These are phyloP conservation scores for Salix caprea DNA, from an alignment of 345 rosid genomes.

Conservation along the genomic window DNA sequence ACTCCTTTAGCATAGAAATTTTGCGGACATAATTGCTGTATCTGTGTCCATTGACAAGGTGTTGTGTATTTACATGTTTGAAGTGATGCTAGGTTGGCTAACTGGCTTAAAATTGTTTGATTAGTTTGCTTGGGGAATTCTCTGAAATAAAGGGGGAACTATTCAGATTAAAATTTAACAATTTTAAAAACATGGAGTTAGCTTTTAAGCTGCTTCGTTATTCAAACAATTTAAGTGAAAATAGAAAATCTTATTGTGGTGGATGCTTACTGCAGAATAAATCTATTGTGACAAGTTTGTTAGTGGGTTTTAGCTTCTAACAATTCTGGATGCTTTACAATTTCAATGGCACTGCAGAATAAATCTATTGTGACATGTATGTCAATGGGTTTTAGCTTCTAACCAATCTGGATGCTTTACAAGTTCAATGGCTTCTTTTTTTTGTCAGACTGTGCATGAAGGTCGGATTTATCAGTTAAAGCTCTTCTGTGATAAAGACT, in stretches of 20 bases:
- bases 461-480: slow-evolving; percentile 95
- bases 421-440: neutral
- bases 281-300: neutral
- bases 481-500: slow-evolving; percentile 96
- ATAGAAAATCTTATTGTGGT: neutral
- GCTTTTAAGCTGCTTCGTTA: neutral
- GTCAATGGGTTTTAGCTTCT: neutral
- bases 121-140: neutral
- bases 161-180: neutral
- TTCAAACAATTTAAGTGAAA: neutral
- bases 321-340: neutral
- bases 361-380: neutral
- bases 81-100: neutral
- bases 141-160: neutral
- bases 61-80: neutral
- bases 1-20: neutral
- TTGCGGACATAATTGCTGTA: neutral
- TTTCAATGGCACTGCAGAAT: neutral
- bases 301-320: slow-evolving; percentile 1
- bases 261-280: neutral
- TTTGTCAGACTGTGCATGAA: slow-evolving; percentile 81
- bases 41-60: neutral
- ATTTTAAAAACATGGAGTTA: neutral
- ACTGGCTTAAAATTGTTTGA: neutral
- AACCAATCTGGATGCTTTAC: neutral